These are phyloP conservation scores for Suillus subaureus DNA, from an alignment of 768 basidiomycete species.

Conservation along the genomic window DNA sequence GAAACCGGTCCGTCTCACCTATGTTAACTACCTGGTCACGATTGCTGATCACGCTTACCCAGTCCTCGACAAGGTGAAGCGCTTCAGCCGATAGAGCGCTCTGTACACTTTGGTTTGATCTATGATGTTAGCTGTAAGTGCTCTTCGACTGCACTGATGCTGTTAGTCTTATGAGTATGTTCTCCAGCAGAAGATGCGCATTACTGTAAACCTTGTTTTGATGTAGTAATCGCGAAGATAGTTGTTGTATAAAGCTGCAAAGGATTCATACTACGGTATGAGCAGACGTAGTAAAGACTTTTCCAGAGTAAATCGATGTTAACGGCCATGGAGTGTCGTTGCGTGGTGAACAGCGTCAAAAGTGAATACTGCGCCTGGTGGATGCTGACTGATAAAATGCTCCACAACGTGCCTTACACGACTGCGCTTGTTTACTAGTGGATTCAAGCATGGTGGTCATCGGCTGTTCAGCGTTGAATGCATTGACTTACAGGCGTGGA, in stretches of 20 bases:
- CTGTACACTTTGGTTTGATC: neutral
- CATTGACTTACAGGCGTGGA: neutral
- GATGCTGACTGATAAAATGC: neutral
- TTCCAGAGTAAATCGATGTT: neutral
- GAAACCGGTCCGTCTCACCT: slow-evolving; percentile 57
- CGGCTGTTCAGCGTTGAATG: neutral
- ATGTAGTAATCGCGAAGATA: neutral
- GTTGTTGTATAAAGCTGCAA: slow-evolving; percentile 5
- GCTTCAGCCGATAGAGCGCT: neutral
- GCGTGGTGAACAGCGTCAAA: neutral
- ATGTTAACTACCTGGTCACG: neutral
- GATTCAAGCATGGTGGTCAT: neutral
- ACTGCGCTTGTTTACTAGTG: neutral
- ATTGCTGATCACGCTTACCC: neutral
- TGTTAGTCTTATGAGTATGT: neutral
- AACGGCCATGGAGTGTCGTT: neutral
- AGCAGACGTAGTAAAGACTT: slow-evolving; percentile 1
- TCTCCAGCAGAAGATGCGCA: neutral
- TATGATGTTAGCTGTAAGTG: slow-evolving; percentile 1
- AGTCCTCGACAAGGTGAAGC: slow-evolving; percentile 2
- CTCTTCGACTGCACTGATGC: neutral
- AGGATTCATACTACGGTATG: neutral
- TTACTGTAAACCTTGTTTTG: slow-evolving; percentile 6
- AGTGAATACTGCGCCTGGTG: neutral
- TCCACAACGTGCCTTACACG: too few species aligned